Base-by-base conservation (phyloP, 768 basidiomycete species). In the Leucosporidium scottii region DNA sequence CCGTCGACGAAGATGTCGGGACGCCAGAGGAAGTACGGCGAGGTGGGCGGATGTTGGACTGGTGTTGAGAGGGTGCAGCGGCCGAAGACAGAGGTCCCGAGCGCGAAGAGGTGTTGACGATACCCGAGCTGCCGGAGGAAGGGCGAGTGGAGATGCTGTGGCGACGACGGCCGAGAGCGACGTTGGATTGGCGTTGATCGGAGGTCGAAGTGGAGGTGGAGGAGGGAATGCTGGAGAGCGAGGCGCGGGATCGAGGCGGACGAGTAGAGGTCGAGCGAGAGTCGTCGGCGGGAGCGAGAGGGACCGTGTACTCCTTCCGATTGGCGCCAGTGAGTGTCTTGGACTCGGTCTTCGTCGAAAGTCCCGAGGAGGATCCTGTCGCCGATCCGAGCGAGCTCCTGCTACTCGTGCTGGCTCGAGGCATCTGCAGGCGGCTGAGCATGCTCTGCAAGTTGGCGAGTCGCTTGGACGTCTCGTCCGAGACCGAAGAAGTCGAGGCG, bases 391-490 rank as follows among this genome's bases (percentile, higher is more conserved):
- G 39, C 39, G 39, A 44, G 39, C 39, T 44, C 39, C 39, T 44
- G 39, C 39, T 44, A 13, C 39, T 13, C 15, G 39, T 44, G 15
- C 25, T 53, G 27, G 59, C 54, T 17, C 59, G 54, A 10, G 70
- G 70, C 66, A 68, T 67, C 27, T 65, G 64, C 8, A 72, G 61
- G 4, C 65, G 44, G 50, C 64, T 66, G 28, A 72, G 59, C 71
- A 72, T 72, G 47, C 30, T 54, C 54, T 72, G 71, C 44, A 72
- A 51, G 55, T 72, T 72, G 20, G 67, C 71, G 39, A 72, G 67
- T 1, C 71, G 44, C n/a, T 59, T 60, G 4, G 71, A 65, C 25
- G 71, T 72, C 49, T 72, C 71, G 7, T 68, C 64, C 21, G 59
- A 48, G n/a, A 59, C 51, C 39, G 39, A 44, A 13, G 39, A 10